Conservation (phyloP, 495 filamentous ascomycete genomes). For the Aspergillus wentii region DNA sequence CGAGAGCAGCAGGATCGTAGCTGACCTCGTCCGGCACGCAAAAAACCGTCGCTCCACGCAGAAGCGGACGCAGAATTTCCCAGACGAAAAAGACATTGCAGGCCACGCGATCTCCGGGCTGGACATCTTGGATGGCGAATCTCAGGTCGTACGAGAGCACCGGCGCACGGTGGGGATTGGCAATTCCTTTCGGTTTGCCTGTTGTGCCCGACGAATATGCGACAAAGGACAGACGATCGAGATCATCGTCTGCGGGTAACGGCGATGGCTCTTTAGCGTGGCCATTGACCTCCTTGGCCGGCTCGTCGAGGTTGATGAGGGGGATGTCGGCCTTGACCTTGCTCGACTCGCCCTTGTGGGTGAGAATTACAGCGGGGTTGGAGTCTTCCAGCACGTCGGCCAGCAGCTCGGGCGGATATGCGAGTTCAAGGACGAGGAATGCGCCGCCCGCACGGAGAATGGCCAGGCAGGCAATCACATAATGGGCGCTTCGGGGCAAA, state of each 20-base stretch:
- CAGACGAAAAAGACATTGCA: conserved; percentile 74
- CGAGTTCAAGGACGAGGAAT: conserved; percentile 66
- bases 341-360: conserved; percentile 45
- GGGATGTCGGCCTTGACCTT: conserved; percentile 54
- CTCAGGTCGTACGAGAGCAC: conserved; percentile 62
- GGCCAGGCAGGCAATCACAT: conserved; percentile 65
- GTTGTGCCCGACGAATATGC: conserved; percentile 65
- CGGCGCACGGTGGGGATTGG: conserved; percentile 60
- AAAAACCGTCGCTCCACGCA: conserved; percentile 63
- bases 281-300: conserved; percentile 30
- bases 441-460: conserved; percentile 62
- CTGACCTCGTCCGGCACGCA: conserved; percentile 62
- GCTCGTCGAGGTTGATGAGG: conserved; percentile 51
- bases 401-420: conserved; percentile 59
- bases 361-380: conserved; percentile 56
- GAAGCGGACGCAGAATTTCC: conserved; percentile 66
- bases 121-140: conserved; percentile 56
- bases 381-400: conserved; percentile 65
- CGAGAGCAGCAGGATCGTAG: conserved; percentile 61
- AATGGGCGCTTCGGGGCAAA: conserved; percentile 61
- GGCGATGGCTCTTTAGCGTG: conserved; percentile 30
- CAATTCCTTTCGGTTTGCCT: conserved; percentile 65
- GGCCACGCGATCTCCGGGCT: conserved; percentile 61
- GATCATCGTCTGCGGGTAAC: conserved; percentile 51
- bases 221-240: conserved; percentile 62